Evolutionary conservation across 306 rosid species (phyloP), one percentile per base, ranked within the genome.

Genomic region (Fragaria ananassa): DNA sequence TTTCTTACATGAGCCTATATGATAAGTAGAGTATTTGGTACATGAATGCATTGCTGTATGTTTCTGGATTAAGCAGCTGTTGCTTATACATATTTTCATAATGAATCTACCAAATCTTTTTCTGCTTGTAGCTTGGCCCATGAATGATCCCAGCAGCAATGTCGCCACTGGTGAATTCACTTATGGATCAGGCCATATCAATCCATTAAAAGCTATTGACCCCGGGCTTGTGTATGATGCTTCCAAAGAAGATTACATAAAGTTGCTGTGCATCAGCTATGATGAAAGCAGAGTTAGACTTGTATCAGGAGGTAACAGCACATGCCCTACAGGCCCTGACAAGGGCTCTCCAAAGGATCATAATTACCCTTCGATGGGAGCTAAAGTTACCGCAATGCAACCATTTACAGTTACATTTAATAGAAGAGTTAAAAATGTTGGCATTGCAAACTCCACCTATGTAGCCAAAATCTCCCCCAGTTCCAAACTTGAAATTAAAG

Each of bases 361-460:
- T 10, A 82, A 85, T 50, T 76, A 75, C 47, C 91, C 87, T 34
- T 68, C 79, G 19, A 31, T 87, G 74, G 39, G 58, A 46, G 63
- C 63, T 9, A 35, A 35, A 35, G 85, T 87, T 39, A 1, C 35
- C 1, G 10, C 56, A 17, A 10, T 14, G 46, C 3, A 82, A 2
- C 35, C 75, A 5, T 71, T 80, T 54, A 27, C 29, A 5, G 71
- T 76, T 10, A 13, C 14, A 12, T 74, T 84, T 74, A 49, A 41
- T 0, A 81, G 88, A 61, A 80, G 50, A 11, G 84, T 79, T 1
- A 86, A 78, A 68, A 86, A 81, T 56, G 88, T 87, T 54, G 88
- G 85, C 27, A 7, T 3, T 53, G 75, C 66, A 19, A 75, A 37
- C 21, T 85, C 84, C n/a, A 74, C 64, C 23, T 85, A 83, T 64